Evolutionary conservation across 371 early-diverging fungal genomes (phyloP).

Genomic region (Basidiobolus meristosporus): DNA sequence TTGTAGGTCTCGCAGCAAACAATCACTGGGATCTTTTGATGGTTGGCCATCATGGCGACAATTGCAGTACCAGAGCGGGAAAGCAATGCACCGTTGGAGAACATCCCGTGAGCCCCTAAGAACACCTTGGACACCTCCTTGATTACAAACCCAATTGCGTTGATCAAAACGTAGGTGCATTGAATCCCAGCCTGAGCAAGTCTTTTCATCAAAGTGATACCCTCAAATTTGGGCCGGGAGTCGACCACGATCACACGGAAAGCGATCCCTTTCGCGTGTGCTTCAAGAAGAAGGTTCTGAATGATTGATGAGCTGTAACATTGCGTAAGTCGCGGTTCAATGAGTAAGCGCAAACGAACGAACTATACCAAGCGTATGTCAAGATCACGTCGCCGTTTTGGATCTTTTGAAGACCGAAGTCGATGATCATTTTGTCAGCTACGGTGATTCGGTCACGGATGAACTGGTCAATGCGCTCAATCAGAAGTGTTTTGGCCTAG

Average conservation of each 20-base stretch:
- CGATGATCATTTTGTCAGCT: slow-evolving; percentile 64
- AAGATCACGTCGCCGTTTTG: slow-evolving; percentile 87
- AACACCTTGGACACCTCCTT: slow-evolving; percentile 80
- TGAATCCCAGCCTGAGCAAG: slow-evolving; percentile 47
- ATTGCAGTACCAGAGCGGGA: slow-evolving; percentile 84
- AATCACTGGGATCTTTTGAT: slow-evolving; percentile 85
- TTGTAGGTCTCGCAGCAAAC: slow-evolving; percentile 93
- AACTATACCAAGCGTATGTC: slow-evolving; percentile 62
- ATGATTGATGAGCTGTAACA: slow-evolving; percentile 79
- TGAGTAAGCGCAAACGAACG: no score
- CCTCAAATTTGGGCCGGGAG: slow-evolving; percentile 75
- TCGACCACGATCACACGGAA: slow-evolving; percentile 90
- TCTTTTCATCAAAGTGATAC: slow-evolving; percentile 29
- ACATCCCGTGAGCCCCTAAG: slow-evolving; percentile 82
- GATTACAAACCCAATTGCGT: slow-evolving; percentile 50
- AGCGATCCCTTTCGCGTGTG: slow-evolving; percentile 48
- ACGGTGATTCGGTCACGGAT: slow-evolving; percentile 77
- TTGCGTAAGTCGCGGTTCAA: no score
- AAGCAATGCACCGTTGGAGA: slow-evolving; percentile 85
- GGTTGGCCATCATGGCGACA: slow-evolving; percentile 79
- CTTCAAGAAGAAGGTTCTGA: slow-evolving; percentile 48
- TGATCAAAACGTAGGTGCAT: slow-evolving; percentile 54
- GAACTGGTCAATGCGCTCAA: slow-evolving; percentile 64
- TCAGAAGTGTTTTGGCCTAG: slow-evolving; percentile 20
- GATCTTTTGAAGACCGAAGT: slow-evolving; percentile 69